phyloP scores from a whole-genome alignment of 176 grass and related monocot species.

The Aegilops umbellulata region DNA sequence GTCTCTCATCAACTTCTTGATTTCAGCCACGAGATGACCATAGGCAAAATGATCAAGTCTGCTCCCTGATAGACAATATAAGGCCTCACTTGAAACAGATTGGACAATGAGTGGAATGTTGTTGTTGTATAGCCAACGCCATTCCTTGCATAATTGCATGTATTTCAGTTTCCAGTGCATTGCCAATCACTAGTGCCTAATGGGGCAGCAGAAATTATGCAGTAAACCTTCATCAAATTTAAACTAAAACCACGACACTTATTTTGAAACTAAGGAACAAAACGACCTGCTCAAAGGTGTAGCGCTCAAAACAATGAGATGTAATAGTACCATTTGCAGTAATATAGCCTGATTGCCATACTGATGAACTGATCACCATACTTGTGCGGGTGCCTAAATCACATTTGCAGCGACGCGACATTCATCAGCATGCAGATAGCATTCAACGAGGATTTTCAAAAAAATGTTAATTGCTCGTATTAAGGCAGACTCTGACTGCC shows the following conservation, averaged over 20 bases:
- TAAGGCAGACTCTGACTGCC: not conserved
- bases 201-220: not conserved
- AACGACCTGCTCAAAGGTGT: not conserved
- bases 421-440: not conserved
- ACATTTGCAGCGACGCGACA: not conserved
- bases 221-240: not conserved
- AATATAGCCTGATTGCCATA: constrained; percentile 7
- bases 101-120: too few relatives aligned
- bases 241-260: too few relatives aligned
- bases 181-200: not conserved
- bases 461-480: constrained; percentile 15
- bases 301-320: not conserved
- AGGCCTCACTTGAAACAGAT: too few relatives aligned
- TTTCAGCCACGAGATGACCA: too few relatives aligned
- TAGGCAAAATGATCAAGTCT: too few relatives aligned
- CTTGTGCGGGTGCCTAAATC: not conserved
- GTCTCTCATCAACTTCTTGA: too few relatives aligned
- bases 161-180: too few relatives aligned
- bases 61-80: too few relatives aligned
- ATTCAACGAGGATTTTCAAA: not conserved
- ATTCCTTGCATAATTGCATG: too few relatives aligned
- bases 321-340: not conserved
- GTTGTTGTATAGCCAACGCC: too few relatives aligned
- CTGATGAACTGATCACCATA: not conserved
- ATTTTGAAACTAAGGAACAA: too few relatives aligned